Evolutionary conservation across 2,329 filamentous ascomycete species (phyloP).

Genomic region (Penicillium brevicompactum): DNA sequence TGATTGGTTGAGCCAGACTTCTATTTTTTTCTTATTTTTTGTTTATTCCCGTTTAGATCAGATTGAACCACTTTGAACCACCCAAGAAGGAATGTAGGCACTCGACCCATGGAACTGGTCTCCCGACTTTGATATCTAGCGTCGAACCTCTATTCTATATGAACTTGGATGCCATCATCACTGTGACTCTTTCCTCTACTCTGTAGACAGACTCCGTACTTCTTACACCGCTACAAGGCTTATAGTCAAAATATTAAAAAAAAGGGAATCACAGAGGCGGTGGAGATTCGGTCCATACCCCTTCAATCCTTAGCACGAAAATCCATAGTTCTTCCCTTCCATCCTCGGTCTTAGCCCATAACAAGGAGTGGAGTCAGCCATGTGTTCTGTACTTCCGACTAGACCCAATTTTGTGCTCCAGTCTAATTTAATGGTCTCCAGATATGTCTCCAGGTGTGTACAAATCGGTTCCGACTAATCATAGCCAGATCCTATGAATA

Average conservation of each 20-base stretch:
- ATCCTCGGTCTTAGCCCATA: conserved; percentile 25
- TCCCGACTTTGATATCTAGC: not conserved
- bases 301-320: conserved; percentile 6
- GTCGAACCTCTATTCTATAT: no score
- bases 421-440: conserved; percentile 1
- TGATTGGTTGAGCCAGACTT: conserved; percentile 26
- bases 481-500: conserved; percentile 7
- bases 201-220: no score
- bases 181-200: no score
- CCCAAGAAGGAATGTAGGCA: conserved; percentile 1
- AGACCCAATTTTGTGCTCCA: conserved; percentile 11
- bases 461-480: conserved; percentile 14
- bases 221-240: no score
- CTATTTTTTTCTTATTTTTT: conserved; percentile 3
- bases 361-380: conserved; percentile 16
- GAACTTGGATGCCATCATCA: no score
- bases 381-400: conserved; percentile 24
- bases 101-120: conserved; percentile 3
- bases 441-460: not conserved
- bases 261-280: not conserved
- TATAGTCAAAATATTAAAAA: not conserved
- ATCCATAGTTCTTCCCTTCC: conserved; percentile 21
- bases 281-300: conserved; percentile 15
- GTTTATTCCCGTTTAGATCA: conserved; percentile 1
- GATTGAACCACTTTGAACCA: no score